phyloP scores from a whole-genome alignment of 768 basidiomycete species.

The Rubroboletus pulcherrimus region DNA sequence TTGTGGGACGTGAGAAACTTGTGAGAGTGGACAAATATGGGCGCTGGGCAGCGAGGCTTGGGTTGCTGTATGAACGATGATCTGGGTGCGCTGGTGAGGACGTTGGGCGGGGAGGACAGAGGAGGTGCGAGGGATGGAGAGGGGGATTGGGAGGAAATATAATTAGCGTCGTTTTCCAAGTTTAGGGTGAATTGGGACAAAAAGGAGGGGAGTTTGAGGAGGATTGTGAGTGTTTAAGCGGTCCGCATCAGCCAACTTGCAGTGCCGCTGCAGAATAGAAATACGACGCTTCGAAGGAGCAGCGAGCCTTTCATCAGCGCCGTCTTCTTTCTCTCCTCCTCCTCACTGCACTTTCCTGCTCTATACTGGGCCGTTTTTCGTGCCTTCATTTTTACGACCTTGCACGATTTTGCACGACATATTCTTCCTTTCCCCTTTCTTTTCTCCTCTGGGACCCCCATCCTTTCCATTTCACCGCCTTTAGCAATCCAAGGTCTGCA shows the following conservation, averaged over 20 bases:
- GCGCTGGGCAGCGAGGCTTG: background rate
- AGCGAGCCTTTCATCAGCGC: conserved; percentile 32
- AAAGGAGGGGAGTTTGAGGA: conserved; percentile 8
- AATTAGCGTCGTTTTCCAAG: background rate
- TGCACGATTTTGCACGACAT: conserved; percentile 68
- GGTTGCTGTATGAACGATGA: background rate
- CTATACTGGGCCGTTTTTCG: conserved; percentile 22
- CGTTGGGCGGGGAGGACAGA: background rate
- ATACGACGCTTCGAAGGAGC: conserved; percentile 31
- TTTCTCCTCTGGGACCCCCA: conserved; percentile 28
- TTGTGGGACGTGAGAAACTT: conserved; percentile 1
- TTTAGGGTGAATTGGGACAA: conserved; percentile 13
- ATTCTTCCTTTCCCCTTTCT: conserved; percentile 42
- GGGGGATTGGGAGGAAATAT: conserved; percentile 4
- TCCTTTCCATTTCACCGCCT: conserved; percentile 28
- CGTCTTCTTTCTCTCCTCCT: conserved; percentile 28
- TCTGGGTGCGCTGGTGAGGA: background rate
- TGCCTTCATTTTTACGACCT: conserved; percentile 55
- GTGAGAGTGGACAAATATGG: background rate
- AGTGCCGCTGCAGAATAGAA: conserved; percentile 31
- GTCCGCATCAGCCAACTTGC: conserved; percentile 22
- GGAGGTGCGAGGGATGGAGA: background rate
- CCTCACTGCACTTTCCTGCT: conserved; percentile 24
- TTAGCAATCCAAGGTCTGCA: conserved; percentile 30
- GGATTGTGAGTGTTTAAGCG: conserved; percentile 11